phyloP scores from a whole-genome alignment of 331 rosid genomes.

The Quercus phellos region DNA sequence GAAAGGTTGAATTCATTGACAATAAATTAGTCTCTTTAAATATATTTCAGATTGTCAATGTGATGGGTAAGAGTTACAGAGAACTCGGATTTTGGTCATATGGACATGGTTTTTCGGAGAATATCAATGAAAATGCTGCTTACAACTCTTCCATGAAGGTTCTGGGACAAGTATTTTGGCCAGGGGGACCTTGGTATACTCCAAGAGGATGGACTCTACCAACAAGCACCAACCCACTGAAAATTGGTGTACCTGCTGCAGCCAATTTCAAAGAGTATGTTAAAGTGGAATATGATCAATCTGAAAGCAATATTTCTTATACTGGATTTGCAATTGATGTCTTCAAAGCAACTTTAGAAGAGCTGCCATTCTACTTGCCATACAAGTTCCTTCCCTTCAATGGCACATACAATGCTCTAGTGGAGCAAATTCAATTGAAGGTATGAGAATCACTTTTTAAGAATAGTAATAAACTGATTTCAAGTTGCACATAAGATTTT shows the following conservation, averaged over 20 bases:
- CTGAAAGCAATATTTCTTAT: background rate
- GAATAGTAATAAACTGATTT: too few relatives aligned
- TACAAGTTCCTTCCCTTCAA: slow-evolving; percentile 20
- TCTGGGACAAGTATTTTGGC: slow-evolving; percentile 26
- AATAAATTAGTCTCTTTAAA: slow-evolving; percentile 18
- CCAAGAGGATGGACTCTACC: slow-evolving; percentile 24
- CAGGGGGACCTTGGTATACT: slow-evolving; percentile 23
- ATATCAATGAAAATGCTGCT: background rate
- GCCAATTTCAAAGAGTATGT: slow-evolving; percentile 24
- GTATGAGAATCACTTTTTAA: slow-evolving; percentile 2
- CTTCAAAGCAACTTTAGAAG: slow-evolving; percentile 11
- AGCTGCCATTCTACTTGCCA: slow-evolving; percentile 22
- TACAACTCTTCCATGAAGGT: slow-evolving; percentile 10
- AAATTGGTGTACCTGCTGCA: slow-evolving; percentile 32
- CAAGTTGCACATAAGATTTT: too few relatives aligned
- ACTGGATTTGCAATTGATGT: slow-evolving; percentile 39
- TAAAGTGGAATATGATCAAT: background rate
- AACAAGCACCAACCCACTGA: slow-evolving; percentile 17
- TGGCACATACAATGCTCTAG: slow-evolving; percentile 31
- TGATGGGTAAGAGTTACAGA: slow-evolving; percentile 37
- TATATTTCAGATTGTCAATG: slow-evolving; percentile 35
- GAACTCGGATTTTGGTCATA: slow-evolving; percentile 48
- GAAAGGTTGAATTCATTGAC: slow-evolving; percentile 23
- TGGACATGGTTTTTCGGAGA: slow-evolving; percentile 26
- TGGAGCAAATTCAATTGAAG: slow-evolving; percentile 29